A percentile compares a stretch with the other conserved stretches of the same genome.
Conservation (phyloP, 768 basidiomycete genomes). For the Phylloporus arenicola region DNA sequence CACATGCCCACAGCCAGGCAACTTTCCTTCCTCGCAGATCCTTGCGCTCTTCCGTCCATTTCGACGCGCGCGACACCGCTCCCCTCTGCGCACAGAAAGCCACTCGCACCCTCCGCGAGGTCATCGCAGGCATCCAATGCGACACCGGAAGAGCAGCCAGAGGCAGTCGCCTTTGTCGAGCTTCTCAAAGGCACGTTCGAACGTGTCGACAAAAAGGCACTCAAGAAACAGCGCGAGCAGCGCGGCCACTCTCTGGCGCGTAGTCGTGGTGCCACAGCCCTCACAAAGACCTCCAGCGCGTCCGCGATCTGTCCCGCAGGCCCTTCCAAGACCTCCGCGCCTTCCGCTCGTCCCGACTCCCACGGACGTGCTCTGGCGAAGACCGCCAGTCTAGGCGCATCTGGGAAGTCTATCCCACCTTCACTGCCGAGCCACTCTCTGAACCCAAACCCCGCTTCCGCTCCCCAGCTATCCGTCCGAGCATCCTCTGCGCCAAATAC, state of each 20-base stretch:
- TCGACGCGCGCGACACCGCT: conserved; percentile 12
- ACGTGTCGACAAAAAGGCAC: conserved; percentile 23
- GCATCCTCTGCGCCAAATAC: neutral
- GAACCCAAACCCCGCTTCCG: conserved; percentile 6
- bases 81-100: neutral
- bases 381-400: conserved; percentile 5
- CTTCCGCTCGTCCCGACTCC: neutral
- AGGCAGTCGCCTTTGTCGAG: conserved; percentile 18
- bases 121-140: neutral
- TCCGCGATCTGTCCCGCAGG: conserved; percentile 3
- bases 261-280: neutral
- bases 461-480: neutral
- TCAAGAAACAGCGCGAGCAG: conserved; percentile 20
- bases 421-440: conserved; percentile 11
- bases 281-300: conserved; percentile 16
- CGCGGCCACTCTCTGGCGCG: neutral
- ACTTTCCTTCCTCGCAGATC: neutral
- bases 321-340: neutral
- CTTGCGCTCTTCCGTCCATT: neutral
- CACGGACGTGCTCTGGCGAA: conserved; percentile 5
- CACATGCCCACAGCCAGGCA: neutral
- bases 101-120: neutral
- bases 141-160: conserved; percentile 19
- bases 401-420: conserved; percentile 12
- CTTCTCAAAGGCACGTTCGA: conserved; percentile 22